A percentile compares a stretch with the other conserved stretches of the same genome.
These are phyloP conservation scores for Hypoxylon rubiginosum DNA, from an alignment of 2,329 filamentous ascomycete genomes.

Conservation along the genomic window DNA sequence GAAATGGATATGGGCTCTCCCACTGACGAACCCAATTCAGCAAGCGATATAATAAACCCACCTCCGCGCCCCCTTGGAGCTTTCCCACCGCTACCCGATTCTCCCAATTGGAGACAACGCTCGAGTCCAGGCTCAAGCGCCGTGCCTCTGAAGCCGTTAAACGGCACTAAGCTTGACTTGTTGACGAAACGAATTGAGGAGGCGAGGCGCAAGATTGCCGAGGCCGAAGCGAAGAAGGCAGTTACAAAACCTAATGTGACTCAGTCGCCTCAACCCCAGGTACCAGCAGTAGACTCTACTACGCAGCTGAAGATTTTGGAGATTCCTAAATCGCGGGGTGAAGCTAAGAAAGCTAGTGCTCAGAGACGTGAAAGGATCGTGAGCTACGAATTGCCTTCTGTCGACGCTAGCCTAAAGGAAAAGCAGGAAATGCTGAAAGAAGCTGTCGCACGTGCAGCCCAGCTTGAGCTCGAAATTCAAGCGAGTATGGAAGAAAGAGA, in stretches of 20 bases:
- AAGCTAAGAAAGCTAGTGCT: constrained; percentile 21
- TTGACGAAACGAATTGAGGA: constrained; percentile 68
- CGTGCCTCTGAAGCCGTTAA: constrained; percentile 53
- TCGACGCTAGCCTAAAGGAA: constrained; percentile 57
- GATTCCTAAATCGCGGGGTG: constrained; percentile 21
- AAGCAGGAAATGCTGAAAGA: constrained; percentile 63
- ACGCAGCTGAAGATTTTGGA: constrained; percentile 35
- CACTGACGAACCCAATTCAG: constrained; percentile 56
- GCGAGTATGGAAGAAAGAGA: constrained; percentile 52
- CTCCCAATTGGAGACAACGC: constrained; percentile 55
- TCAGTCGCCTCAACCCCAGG: constrained; percentile 42
- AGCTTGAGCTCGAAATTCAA: constrained; percentile 63
- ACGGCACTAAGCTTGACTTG: constrained; percentile 47
- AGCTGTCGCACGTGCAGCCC: constrained; percentile 62
- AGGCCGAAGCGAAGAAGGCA: constrained; percentile 67
- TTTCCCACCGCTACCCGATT: constrained; percentile 60
- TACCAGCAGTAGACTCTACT: constrained; percentile 32
- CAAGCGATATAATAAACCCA: constrained; percentile 51
- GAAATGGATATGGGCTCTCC: constrained; percentile 76
- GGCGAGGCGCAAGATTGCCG: constrained; percentile 70
- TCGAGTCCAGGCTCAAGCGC: constrained; percentile 56
- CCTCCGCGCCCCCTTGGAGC: constrained; percentile 59
- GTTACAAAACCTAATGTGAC: constrained; percentile 43
- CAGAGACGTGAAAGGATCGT: constrained; percentile 53
- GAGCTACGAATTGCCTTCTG: constrained; percentile 56